Conservation (phyloP, 75 land plant genomes). For the Sequoiadendron giganteum region DNA sequence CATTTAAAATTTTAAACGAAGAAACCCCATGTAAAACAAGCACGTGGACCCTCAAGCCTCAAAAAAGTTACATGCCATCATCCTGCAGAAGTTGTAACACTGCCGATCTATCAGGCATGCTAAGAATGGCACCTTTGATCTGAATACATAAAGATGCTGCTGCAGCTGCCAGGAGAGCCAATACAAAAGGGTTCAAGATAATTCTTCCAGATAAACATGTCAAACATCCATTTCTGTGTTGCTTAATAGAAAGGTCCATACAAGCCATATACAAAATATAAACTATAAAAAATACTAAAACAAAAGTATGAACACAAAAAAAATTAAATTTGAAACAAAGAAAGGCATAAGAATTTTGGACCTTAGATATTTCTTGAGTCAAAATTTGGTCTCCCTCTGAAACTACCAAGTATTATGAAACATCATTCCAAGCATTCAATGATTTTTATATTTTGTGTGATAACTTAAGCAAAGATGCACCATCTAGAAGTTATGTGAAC, state of each 20-base stretch:
- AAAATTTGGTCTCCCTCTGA: background rate
- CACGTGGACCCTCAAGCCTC: background rate
- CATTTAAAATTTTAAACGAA: background rate
- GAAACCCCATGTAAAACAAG: background rate
- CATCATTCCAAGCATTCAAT: background rate
- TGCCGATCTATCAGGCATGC: conserved; percentile 83
- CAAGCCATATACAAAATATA: background rate
- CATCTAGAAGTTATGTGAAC: background rate
- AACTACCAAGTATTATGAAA: background rate
- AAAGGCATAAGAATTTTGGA: background rate
- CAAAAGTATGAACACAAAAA: background rate
- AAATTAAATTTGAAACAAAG: background rate
- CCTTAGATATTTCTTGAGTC: background rate
- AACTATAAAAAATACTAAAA: background rate
- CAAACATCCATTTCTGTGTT: background rate
- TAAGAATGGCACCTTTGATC: conserved; percentile 94
- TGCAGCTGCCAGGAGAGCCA: conserved; percentile 64
- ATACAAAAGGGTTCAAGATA: background rate
- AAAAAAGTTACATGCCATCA: conserved; percentile 7
- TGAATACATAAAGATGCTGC: conserved; percentile 94
- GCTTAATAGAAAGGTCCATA: background rate
- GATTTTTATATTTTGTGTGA: background rate
- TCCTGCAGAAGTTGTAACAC: conserved; percentile 55
- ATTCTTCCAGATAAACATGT: background rate
- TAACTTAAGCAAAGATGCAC: background rate